Evolutionary conservation across 441 rosid species (phyloP).

Genomic region (Brassica balearica): DNA sequence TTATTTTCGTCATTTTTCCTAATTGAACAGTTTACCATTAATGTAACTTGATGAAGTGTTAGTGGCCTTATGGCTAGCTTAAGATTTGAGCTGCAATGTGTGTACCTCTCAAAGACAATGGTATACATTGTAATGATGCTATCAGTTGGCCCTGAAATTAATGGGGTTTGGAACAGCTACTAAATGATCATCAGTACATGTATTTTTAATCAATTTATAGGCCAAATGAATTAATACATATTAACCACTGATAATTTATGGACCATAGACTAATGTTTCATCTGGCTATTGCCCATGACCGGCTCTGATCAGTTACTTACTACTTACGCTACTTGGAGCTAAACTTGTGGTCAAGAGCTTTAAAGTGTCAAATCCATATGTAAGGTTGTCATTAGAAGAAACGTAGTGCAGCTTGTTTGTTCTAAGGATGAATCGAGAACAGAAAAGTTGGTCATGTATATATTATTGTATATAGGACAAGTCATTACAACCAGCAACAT

Average conservation of each 20-base stretch:
- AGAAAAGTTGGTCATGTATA: conserved; percentile 10
- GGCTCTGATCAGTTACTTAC: neutral
- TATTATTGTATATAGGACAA: conserved; percentile 20
- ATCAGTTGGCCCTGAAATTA: neutral
- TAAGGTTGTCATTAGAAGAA: neutral
- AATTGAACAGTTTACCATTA: neutral
- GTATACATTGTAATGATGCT: neutral
- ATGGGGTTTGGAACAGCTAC: neutral
- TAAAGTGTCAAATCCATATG: neutral
- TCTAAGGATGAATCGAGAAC: neutral
- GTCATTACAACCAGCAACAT: conserved; percentile 46
- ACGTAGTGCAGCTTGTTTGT: conserved; percentile 16
- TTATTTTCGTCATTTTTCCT: neutral
- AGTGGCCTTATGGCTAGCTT: neutral
- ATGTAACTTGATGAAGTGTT: neutral
- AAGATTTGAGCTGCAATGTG: conserved; percentile 1
- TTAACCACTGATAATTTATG: neutral
- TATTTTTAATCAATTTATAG: neutral
- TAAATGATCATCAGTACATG: neutral
- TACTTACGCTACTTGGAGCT: neutral
- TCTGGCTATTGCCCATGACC: neutral
- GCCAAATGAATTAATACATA: neutral
- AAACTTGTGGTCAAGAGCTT: neutral
- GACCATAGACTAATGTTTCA: neutral
- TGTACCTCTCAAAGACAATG: neutral